phyloP scores from a whole-genome alignment of 192 early-diverging fungal genomes.

The Coemansia erecta region DNA sequence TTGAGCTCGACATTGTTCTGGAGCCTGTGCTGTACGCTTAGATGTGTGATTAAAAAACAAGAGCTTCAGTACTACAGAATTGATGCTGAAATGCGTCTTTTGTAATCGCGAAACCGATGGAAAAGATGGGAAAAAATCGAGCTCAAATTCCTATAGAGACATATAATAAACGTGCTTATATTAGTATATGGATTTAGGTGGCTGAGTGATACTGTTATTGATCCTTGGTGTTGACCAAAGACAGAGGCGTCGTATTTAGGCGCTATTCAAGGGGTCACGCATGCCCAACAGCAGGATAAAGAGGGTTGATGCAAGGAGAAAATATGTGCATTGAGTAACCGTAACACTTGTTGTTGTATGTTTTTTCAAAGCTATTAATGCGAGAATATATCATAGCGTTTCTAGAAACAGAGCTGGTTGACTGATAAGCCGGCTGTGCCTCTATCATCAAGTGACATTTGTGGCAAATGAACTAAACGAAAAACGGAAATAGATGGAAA shows the following conservation, averaged over 20 bases:
- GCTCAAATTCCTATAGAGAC: not conserved
- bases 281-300: too few species aligned
- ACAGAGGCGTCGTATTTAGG: not conserved
- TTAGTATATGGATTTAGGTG: not conserved
- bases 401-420: too few species aligned
- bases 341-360: too few species aligned
- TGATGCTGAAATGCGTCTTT: not conserved
- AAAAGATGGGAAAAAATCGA: too few species aligned
- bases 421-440: too few species aligned
- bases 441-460: too few species aligned
- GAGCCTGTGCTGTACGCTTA: not conserved
- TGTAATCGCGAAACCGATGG: too few species aligned
- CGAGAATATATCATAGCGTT: too few species aligned
- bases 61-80: not conserved
- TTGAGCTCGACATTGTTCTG: not conserved
- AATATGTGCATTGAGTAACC: not conserved
- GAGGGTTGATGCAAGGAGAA: not conserved
- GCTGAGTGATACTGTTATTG: not conserved
- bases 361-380: too few species aligned
- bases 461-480: too few species aligned
- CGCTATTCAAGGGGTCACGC: too few species aligned
- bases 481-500: not conserved
- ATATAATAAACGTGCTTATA: slow-evolving; percentile 1
- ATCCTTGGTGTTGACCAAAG: not conserved
- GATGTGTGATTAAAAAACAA: not conserved